Conservation (phyloP, 2,329 filamentous ascomycete species). For the Aspergillus awamori region DNA sequence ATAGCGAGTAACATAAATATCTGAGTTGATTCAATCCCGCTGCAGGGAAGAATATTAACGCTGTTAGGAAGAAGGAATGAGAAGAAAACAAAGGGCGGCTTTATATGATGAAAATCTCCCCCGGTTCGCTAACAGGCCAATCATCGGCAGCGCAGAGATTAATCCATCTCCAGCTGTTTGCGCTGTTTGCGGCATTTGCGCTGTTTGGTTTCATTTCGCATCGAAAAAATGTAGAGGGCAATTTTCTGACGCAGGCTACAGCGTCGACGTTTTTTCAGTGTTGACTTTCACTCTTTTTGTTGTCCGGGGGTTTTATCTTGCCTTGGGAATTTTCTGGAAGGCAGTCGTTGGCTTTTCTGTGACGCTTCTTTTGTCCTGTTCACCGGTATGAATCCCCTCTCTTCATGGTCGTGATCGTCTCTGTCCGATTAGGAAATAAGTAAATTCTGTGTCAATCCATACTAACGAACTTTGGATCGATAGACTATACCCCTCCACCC, state of each 20-base stretch:
- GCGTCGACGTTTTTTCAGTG: not conserved
- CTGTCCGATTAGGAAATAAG: slow-evolving; percentile 17
- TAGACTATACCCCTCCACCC: not conserved
- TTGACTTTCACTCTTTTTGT: slow-evolving; percentile 1
- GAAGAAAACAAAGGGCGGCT: slow-evolving; percentile 1
- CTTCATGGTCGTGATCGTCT: not conserved
- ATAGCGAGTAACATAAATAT: too few species aligned
- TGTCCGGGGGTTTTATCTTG: not conserved
- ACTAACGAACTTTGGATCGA: not conserved
- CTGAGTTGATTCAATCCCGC: too few species aligned
- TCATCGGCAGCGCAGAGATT: not conserved
- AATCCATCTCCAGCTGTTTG: slow-evolving; percentile 15
- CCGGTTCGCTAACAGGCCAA: slow-evolving; percentile 41
- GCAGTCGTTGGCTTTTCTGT: not conserved
- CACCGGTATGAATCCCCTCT: not conserved
- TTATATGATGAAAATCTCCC: slow-evolving; percentile 59
- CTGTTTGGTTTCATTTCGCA: slow-evolving; percentile 9
- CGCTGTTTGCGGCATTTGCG: slow-evolving; percentile 19
- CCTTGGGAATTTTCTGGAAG: not conserved
- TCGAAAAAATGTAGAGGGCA: slow-evolving; percentile 23
- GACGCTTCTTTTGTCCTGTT: not conserved
- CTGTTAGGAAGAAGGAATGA: not conserved
- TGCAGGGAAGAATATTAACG: too few species aligned
- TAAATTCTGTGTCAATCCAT: slow-evolving; percentile 8
- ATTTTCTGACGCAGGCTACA: slow-evolving; percentile 15